Conservation (phyloP, 257 asterid species). For the Echium plantagineum region DNA sequence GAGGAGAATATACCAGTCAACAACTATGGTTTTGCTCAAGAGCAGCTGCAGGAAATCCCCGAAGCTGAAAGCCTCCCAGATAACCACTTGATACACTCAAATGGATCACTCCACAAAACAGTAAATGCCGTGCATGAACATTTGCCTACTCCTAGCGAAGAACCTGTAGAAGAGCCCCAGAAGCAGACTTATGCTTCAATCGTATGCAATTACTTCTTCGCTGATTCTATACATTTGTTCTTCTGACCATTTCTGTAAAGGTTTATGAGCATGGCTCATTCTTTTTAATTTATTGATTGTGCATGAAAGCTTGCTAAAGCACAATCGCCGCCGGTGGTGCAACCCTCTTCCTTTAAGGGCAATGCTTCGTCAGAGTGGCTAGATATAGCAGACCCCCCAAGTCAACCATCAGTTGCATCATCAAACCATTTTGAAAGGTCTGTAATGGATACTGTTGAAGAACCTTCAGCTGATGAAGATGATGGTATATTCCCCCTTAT, state of each 20-base stretch:
- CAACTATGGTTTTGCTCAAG: constrained; percentile 43
- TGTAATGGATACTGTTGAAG: constrained; percentile 49
- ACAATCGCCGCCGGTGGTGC: constrained; percentile 37
- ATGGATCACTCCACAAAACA: constrained; percentile 60
- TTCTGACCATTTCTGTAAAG: constrained; percentile 3
- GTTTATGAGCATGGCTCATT: constrained; percentile 8
- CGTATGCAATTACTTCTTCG: constrained; percentile 23
- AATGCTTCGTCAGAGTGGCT: constrained; percentile 49
- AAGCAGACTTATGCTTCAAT: constrained; percentile 97
- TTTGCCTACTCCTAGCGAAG: constrained; percentile 51
- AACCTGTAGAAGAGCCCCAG: constrained; percentile 60
- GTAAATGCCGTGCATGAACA: constrained; percentile 46
- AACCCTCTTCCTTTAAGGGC: constrained; percentile 34
- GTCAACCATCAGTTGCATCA: constrained; percentile 36
- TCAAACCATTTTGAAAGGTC: constrained; percentile 42
- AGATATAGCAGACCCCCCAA: constrained; percentile 38
- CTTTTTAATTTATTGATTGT: constrained; percentile 8
- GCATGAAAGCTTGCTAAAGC: constrained; percentile 67
- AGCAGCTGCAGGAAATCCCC: constrained; percentile 46
- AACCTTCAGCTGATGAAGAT: constrained; percentile 53
- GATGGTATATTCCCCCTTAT: constrained; percentile 38
- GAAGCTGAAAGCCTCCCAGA: constrained; percentile 48
- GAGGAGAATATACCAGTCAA: constrained; percentile 41
- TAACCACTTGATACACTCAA: constrained; percentile 43
- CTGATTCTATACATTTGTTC: background rate